Base-by-base conservation (phyloP, 805 yeast genomes). In the Lachancea lanzarotensis region DNA sequence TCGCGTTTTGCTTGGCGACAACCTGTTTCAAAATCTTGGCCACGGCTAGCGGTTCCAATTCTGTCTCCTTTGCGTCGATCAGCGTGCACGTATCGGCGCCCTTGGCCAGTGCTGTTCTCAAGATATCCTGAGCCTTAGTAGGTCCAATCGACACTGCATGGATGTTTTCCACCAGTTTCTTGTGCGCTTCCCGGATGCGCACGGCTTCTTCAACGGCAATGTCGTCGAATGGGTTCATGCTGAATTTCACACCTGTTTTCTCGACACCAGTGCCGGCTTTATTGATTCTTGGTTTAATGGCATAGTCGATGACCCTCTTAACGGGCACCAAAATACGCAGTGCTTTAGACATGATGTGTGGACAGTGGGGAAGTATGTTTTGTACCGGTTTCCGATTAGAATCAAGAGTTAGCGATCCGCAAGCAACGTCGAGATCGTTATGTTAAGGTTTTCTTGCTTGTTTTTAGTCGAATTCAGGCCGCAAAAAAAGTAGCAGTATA, bases 181-280 rank as follows among this genome's bases (percentile, higher is more conserved):
- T 67, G 25, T 47, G 32, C 32, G 72, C 71, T 53, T 84, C 88
- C 57, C 76, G 80, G 55, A 93, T 75, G 54, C 82, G 78, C 35
- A 90, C 71, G 0, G 98, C 95, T 66, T 93, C 98, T 68, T 93
- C 98, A 43, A 93, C 79, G 8, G 98, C 98, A 62, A 93, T 93
- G 68, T 93, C 98, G 69, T 95, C 93, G 67, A 93, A 93, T 45
- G 99, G 98, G 65, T 93, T 93, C 65, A 91, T 87, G 60, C 88
- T 78, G 72, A 83, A 89, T 69, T 91, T 91, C 54, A 87, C 86
- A 46, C 96, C 97, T 51, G 84, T 78, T 45, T 91, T 79, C 55
- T 89, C 96, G 18, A 68, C 59, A 5, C 93, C 95, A 10, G 88
- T 82, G 40, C 79, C 80, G 12, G 95, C 71, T 65, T 86, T 81